phyloP scores from a whole-genome alignment of 352 stramenopile genomes.

The Globisporangium solare region DNA sequence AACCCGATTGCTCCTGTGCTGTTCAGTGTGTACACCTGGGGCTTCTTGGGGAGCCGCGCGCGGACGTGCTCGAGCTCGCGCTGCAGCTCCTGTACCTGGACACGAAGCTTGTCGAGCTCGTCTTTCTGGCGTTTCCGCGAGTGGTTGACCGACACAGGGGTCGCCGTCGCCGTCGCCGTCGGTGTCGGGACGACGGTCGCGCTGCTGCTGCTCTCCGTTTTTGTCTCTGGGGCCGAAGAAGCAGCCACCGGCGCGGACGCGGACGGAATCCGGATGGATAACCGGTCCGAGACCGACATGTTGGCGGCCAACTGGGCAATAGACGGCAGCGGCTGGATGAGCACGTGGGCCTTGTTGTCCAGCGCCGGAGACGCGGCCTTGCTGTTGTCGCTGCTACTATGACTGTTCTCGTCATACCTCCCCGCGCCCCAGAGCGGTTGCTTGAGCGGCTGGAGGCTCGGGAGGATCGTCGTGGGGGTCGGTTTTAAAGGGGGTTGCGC shows the following conservation, averaged over 20 bases:
- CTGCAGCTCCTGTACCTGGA: constrained; percentile 56
- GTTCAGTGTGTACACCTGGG: constrained; percentile 1
- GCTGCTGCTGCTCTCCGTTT: background rate
- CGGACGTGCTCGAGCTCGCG: constrained; percentile 29
- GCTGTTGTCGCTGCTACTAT: too few species aligned
- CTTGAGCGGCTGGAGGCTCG: constrained; percentile 10
- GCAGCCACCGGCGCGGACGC: background rate
- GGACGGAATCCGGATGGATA: constrained; percentile 8
- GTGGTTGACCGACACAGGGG: constrained; percentile 25
- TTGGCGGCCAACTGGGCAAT: constrained; percentile 14
- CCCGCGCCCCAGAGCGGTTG: constrained; percentile 6
- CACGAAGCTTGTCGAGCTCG: constrained; percentile 38
- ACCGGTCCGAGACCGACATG: constrained; percentile 8
- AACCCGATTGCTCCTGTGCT: background rate
- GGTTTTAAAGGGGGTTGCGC: background rate
- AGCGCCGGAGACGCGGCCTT: too few species aligned
- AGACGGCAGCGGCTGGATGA: constrained; percentile 14
- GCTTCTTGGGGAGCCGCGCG: constrained; percentile 9
- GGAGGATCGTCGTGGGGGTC: constrained; percentile 2
- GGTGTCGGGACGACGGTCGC: background rate
- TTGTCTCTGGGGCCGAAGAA: too few species aligned
- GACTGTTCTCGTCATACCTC: background rate
- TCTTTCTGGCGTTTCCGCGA: constrained; percentile 56
- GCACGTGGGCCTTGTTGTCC: constrained; percentile 2
- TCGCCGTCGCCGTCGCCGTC: background rate